Evolutionary conservation across 495 filamentous ascomycete genomes (phyloP).

Genomic region (Aspergillus kassunensis): DNA sequence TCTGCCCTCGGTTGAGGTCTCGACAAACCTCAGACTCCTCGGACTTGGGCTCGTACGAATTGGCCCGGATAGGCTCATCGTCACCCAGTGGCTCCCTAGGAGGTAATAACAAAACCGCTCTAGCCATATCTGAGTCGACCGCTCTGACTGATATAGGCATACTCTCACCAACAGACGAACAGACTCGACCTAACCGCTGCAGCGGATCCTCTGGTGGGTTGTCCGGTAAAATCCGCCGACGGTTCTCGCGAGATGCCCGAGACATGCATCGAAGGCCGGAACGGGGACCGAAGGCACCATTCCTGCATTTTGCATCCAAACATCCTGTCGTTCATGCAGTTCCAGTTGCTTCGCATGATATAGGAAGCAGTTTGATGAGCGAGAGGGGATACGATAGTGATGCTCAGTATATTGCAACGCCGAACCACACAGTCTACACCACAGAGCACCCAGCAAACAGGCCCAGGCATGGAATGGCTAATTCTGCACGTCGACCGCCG

Average conservation of each 20-base stretch:
- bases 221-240: slow-evolving; percentile 32
- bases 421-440: slow-evolving; percentile 16
- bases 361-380: slow-evolving; percentile 38
- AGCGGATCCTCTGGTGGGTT: slow-evolving; percentile 19
- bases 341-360: slow-evolving; percentile 15
- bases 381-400: slow-evolving; percentile 46
- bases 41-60: slow-evolving; percentile 8
- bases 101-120: slow-evolving; percentile 9
- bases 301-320: slow-evolving; percentile 25
- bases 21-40: slow-evolving; percentile 9
- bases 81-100: slow-evolving; percentile 7
- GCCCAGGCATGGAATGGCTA: neutral
- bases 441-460: slow-evolving; percentile 3
- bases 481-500: slow-evolving; percentile 8
- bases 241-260: slow-evolving; percentile 34
- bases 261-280: slow-evolving; percentile 10
- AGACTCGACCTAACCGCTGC: neutral
- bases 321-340: slow-evolving; percentile 4
- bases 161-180: slow-evolving; percentile 10
- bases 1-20: slow-evolving; percentile 17
- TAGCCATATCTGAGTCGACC: neutral
- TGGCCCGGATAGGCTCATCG: neutral
- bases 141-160: slow-evolving; percentile 9
- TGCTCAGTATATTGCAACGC: slow-evolving; percentile 37
- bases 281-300: slow-evolving; percentile 1